phyloP scores from a whole-genome alignment of 2,329 filamentous ascomycete species.

The Pyricularia pennisetigena region DNA sequence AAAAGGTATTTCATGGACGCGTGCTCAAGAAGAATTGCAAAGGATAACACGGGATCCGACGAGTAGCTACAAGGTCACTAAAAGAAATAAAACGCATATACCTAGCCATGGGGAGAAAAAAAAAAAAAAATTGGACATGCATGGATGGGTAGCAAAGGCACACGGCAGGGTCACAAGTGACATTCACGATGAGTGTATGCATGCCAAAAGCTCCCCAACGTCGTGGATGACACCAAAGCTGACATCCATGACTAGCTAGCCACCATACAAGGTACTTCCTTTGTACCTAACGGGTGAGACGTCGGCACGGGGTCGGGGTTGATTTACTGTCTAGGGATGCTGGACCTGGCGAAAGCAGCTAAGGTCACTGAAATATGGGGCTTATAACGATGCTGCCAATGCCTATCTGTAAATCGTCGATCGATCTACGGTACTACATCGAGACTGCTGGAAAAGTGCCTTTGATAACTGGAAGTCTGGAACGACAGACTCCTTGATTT shows the following conservation, averaged over 20 bases:
- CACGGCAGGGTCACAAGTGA: too few species aligned
- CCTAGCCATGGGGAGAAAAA: too few species aligned
- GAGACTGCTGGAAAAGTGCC: neutral
- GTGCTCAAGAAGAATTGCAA: too few species aligned
- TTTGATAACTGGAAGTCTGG: too few species aligned
- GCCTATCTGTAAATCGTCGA: neutral
- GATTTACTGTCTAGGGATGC: neutral
- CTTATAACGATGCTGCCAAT: neutral
- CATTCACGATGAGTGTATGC: neutral
- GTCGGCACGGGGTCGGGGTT: neutral
- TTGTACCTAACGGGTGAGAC: neutral
- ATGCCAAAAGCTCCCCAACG: neutral
- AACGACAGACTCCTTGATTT: too few species aligned
- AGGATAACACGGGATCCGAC: too few species aligned
- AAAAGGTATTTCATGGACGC: neutral
- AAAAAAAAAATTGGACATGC: too few species aligned
- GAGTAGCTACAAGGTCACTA: too few species aligned
- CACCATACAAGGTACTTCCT: too few species aligned
- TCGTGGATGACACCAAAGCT: neutral
- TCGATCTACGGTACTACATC: neutral
- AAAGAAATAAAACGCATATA: too few species aligned
- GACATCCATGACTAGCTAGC: neutral
- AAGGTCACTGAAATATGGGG: neutral
- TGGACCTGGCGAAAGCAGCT: neutral
- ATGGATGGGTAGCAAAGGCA: too few species aligned